Base-by-base conservation (phyloP, 495 filamentous ascomycete genomes). In the Hypoxylon crocopeplum region DNA sequence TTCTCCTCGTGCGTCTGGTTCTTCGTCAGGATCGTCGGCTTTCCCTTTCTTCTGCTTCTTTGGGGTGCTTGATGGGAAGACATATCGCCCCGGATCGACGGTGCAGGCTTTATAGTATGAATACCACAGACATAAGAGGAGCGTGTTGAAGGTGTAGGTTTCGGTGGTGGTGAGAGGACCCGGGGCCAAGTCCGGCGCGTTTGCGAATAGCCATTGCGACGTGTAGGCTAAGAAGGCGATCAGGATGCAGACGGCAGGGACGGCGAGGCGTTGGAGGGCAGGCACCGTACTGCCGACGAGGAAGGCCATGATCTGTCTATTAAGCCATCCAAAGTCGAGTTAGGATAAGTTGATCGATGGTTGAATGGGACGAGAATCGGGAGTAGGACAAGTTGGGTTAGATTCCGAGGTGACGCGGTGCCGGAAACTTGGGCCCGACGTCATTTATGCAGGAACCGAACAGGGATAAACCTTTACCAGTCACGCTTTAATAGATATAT, bases 221-320 rank as follows among this genome's bases (percentile, higher is more conserved):
- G 82, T 81, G 79, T 93, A 97, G 27, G 88, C 84, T 5, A 97
- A 86, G 66, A 95, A 93, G 59, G 72, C 71, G 61, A 96, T 90
- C 24, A 96, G 75, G 3, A 76, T 8, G 41, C 75, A 86, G 30
- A 90, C 89, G n/a, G 75, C 78, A 13, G 89, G 89, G 3, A 91
- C 77, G 16, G 87, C 86, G 41, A 91, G 75, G 33, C 70, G 59
- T 47, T 78, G 73, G 41, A 79, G 57, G 10, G 53, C 39, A 2
- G 66, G 66, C 38, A 61, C 64, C 29, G 60, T 46, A 17, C 61
- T 63, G 44, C 64, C 64, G n/a, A 70, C 48, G 16, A 70, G 57
- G 45, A 68, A 66, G 47, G 64, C 64, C 68, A 70, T 70, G 11
- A 3, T n/a, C 15, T 5, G 25, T 22, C 7, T 41, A 30, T 51